Base-by-base conservation (phyloP, 768 basidiomycete species). In the Collybia sp. region DNA sequence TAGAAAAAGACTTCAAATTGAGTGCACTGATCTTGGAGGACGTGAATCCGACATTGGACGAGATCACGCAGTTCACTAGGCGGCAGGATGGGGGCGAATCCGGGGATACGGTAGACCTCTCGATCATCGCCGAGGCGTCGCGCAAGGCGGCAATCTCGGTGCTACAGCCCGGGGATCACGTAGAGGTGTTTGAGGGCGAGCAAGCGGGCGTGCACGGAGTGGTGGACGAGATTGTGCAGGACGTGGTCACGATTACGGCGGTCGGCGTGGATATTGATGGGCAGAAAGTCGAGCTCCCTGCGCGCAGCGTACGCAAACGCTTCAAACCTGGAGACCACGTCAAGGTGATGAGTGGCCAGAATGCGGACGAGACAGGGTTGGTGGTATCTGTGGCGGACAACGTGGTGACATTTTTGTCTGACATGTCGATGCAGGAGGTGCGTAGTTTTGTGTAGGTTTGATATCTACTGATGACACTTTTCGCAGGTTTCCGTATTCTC, bases 271-370 rank as follows among this genome's bases (percentile, higher is more conserved):
- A 96, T 48, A 76, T 95, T 42, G 88, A 91, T 48, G 88, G 87
- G 0, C 87, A 91, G 61, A 83, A 85, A 60, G 78, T 94, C 45
- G 90, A 93, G 48, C 76, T 94, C 6, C 85, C 88, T 9, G 89
- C 91, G 1, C 75, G 88, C 45, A 88, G 88, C 61, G 93, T 98
- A 2, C 75, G 94, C 56, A 99, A 99, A 68, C 76, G 86, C 37
- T 98, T 99, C 75, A 93, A 92, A 61, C 79, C 93, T 45, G 96
- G 96, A 58, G 95, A 98, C 66, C 96, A 99, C 58, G 93, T 99
- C 66, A 98, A 98, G 68, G 95, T 98, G 47, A 93, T 98, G 84
- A 77, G 84, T 12, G 96, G 96, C 17, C 85, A 93, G 65, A 96
- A 97, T 59, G 80, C 82, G 6, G 91, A 96, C 57, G 94, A 96